phyloP scores from a whole-genome alignment of 1,284 basidiomycete genomes.

The Heterobasidion occidentale region DNA sequence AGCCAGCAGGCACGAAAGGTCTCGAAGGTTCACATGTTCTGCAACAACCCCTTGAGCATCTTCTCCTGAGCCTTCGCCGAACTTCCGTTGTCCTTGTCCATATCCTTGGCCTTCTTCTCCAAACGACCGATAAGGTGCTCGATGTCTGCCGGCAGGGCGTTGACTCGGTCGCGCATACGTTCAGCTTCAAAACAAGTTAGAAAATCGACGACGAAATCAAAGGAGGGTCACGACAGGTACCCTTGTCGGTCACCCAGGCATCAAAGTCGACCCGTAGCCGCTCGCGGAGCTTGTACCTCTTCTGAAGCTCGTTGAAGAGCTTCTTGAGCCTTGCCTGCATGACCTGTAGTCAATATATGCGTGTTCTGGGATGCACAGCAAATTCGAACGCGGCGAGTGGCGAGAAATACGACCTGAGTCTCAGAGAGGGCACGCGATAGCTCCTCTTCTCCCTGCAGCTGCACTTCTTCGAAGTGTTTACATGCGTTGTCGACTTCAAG shows the following conservation, averaged over 20 bases:
- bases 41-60: not conserved
- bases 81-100: slow-evolving; percentile 1
- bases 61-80: not conserved
- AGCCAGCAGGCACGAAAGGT: not conserved
- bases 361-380: not conserved
- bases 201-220: not conserved
- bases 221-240: not conserved
- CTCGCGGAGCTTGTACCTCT: slow-evolving; percentile 4
- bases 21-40: not conserved
- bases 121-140: slow-evolving; percentile 5
- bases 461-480: not conserved
- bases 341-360: not conserved
- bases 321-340: slow-evolving; percentile 2
- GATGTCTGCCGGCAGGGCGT: slow-evolving; percentile 6
- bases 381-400: not conserved
- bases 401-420: not conserved
- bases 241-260: slow-evolving; percentile 7
- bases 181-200: slow-evolving; percentile 2
- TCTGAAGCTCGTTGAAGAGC: slow-evolving; percentile 5
- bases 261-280: slow-evolving; percentile 3
- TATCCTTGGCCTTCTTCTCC: slow-evolving; percentile 5
- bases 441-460: not conserved
- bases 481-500: slow-evolving; percentile 1
- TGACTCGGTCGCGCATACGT: slow-evolving; percentile 8
- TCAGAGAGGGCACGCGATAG: not conserved